Evolutionary conservation across 352 stramenopile species (phyloP).

Genomic region (Globisporangium camurandrum): DNA sequence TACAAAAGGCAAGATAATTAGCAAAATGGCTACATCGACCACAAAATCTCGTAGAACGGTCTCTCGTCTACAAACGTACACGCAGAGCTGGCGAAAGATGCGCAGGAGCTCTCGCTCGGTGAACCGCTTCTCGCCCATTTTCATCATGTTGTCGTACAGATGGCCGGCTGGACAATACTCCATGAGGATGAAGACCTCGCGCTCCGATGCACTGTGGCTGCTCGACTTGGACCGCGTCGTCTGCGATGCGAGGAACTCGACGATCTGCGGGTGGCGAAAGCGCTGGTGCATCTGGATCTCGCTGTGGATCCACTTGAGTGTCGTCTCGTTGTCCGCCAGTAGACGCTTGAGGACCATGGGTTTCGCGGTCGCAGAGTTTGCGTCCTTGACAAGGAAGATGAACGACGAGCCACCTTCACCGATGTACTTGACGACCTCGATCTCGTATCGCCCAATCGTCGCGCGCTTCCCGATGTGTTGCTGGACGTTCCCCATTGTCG

Average conservation of each 20-base stretch:
- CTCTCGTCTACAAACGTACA: constrained; percentile 28
- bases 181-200: constrained; percentile 94
- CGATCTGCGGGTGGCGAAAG: constrained; percentile 55
- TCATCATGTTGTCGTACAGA: constrained; percentile 90
- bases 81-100: constrained; percentile 65
- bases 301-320: constrained; percentile 47
- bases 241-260: constrained; percentile 59
- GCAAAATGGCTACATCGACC: not conserved
- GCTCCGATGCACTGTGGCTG: constrained; percentile 40
- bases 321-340: constrained; percentile 60
- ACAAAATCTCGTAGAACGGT: no score
- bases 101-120: constrained; percentile 52
- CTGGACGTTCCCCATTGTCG: constrained; percentile 66
- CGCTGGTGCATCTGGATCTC: constrained; percentile 73
- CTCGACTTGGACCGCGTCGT: constrained; percentile 26
- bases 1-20: not conserved
- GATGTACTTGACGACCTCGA: constrained; percentile 69
- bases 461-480: constrained; percentile 66
- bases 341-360: constrained; percentile 70
- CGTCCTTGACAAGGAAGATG: constrained; percentile 77
- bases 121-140: constrained; percentile 74
- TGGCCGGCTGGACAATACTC: constrained; percentile 93
- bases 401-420: constrained; percentile 74
- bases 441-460: constrained; percentile 49
- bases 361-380: constrained; percentile 18